Percentiles rank a stretch among this genome's conserved stretches.
phyloP scores from a whole-genome alignment of 345 rosid species.

The Ceriops tagal region DNA sequence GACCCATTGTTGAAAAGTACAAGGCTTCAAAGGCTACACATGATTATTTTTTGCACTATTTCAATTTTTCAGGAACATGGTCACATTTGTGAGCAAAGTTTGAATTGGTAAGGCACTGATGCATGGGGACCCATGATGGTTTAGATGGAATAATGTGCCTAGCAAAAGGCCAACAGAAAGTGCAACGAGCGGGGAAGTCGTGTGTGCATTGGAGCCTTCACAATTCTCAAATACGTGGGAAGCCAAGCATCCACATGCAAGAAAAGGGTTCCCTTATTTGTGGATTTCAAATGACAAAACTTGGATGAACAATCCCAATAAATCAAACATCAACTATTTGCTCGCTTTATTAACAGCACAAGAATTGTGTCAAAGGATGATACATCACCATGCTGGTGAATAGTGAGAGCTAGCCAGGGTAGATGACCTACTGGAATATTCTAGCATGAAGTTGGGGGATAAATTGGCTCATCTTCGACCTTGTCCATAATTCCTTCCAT shows the following conservation, averaged over 20 bases:
- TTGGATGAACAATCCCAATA: not conserved
- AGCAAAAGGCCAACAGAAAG: conserved; percentile 35
- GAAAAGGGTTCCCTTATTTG: not conserved
- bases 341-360: conserved; percentile 5
- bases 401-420: not conserved
- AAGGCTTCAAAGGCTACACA: conserved; percentile 10
- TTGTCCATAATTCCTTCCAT: too few relatives aligned
- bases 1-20: conserved; percentile 13
- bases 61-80: not conserved
- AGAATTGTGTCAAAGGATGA: not conserved
- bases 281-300: not conserved
- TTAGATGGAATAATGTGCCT: conserved; percentile 18
- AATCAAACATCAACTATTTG: conserved; percentile 3
- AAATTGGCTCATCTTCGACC: too few relatives aligned
- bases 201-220: not conserved
- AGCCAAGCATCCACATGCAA: conserved; percentile 1
- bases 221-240: not conserved
- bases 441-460: too few relatives aligned
- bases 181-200: conserved; percentile 13
- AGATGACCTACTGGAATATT: too few relatives aligned
- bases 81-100: not conserved
- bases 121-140: conserved; percentile 26
- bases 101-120: not conserved
- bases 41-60: conserved; percentile 10
- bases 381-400: not conserved